Conservation (phyloP, 805 yeast genomes). For the Pichia manshurica region DNA sequence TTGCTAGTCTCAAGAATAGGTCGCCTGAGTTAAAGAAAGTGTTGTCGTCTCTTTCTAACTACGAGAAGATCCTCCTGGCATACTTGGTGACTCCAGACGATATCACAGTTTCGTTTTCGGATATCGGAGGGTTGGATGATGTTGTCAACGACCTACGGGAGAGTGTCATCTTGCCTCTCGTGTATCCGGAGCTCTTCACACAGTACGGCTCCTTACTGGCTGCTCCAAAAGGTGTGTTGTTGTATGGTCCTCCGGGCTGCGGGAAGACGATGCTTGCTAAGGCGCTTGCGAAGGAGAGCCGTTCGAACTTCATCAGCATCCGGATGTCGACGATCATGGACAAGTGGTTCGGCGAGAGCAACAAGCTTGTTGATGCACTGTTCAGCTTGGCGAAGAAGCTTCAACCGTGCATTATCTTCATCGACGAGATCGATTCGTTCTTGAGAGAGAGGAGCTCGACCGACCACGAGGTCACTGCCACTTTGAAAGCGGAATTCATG, state of each 20-base stretch:
- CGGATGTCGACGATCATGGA: slow-evolving; percentile 94
- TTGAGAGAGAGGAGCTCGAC: slow-evolving; percentile 74
- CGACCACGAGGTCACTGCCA: slow-evolving; percentile 95
- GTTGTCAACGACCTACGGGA: slow-evolving; percentile 84
- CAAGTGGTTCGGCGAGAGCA: slow-evolving; percentile 96
- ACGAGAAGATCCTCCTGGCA: slow-evolving; percentile 73
- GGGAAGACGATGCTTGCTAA: slow-evolving; percentile 97
- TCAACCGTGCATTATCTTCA: slow-evolving; percentile 91
- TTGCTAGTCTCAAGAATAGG: slow-evolving; percentile 49
- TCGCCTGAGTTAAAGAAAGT: slow-evolving; percentile 55
- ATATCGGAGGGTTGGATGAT: slow-evolving; percentile 83
- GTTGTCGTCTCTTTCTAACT: slow-evolving; percentile 43
- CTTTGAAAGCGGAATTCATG: slow-evolving; percentile 95
- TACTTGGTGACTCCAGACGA: slow-evolving; percentile 82
- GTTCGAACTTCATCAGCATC: slow-evolving; percentile 85
- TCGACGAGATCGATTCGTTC: slow-evolving; percentile 95
- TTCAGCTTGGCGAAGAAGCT: slow-evolving; percentile 84
- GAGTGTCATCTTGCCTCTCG: slow-evolving; percentile 81
- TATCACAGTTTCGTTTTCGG: slow-evolving; percentile 67
- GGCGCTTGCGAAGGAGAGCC: slow-evolving; percentile 87
- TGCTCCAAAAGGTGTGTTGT: slow-evolving; percentile 90
- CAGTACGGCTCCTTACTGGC: slow-evolving; percentile 64
- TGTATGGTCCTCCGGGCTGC: slow-evolving; percentile 96
- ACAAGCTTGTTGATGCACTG: slow-evolving; percentile 88
- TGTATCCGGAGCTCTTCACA: slow-evolving; percentile 68